Percentiles rank a stretch among this genome's conserved stretches.
phyloP scores from a whole-genome alignment of 2,329 filamentous ascomycete species.

The Ophiostoma perfectum region DNA sequence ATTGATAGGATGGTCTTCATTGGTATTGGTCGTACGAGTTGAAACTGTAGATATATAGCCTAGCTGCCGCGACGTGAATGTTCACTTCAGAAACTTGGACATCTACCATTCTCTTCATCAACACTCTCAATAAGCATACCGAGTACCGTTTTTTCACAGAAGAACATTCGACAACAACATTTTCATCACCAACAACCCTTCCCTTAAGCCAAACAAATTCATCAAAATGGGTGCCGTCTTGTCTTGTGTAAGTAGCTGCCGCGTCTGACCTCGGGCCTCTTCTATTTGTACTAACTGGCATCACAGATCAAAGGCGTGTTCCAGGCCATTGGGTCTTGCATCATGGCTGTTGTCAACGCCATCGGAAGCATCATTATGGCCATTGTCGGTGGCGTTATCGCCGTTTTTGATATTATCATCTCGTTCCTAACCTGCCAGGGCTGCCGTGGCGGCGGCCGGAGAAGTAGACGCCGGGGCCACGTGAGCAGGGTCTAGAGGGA shows the following conservation, averaged over 20 bases:
- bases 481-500: slow-evolving; percentile 16
- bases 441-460: slow-evolving; percentile 33
- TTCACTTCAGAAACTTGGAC: no score
- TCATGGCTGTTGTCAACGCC: slow-evolving; percentile 64
- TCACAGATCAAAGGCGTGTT: slow-evolving; percentile 48
- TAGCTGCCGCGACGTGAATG: no score
- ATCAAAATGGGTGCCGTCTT: slow-evolving; percentile 69
- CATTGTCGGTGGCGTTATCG: slow-evolving; percentile 62
- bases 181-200: background rate
- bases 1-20: background rate
- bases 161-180: background rate
- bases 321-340: slow-evolving; percentile 58
- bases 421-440: slow-evolving; percentile 56
- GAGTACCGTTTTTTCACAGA: background rate
- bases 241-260: slow-evolving; percentile 63
- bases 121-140: no score
- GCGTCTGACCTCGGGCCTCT: background rate
- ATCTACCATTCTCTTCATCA: no score
- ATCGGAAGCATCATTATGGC: slow-evolving; percentile 60
- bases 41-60: background rate
- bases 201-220: background rate
- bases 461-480: slow-evolving; percentile 20
- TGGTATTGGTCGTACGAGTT: no score
- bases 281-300: background rate
- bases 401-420: slow-evolving; percentile 61